These are phyloP conservation scores for Psilocybe sp. DNA, from an alignment of 768 basidiomycete species.

Conservation along the genomic window DNA sequence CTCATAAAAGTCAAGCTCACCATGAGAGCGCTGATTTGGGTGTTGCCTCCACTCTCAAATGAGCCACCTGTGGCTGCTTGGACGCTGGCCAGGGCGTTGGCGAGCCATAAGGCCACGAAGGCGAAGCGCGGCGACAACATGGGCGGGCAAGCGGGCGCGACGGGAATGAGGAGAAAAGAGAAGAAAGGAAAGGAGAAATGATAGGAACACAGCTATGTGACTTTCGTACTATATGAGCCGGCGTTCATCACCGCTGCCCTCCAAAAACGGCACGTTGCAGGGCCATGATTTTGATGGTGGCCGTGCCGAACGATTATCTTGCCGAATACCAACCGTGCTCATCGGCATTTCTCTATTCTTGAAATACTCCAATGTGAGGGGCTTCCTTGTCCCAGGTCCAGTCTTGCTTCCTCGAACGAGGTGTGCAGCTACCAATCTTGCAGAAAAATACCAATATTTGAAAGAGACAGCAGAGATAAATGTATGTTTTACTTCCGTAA, in stretches of 20 bases:
- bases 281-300: no score
- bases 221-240: slow-evolving; percentile 2
- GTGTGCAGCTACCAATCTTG: no score
- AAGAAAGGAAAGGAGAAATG: slow-evolving; percentile 7
- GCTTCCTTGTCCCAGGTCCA: no score
- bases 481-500: no score
- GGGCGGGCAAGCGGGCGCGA: slow-evolving; percentile 1
- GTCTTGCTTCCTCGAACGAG: no score
- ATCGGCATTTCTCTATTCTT: no score
- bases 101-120: slow-evolving; percentile 45
- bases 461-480: no score
- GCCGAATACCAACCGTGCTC: no score
- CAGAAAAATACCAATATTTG: no score
- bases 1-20: slow-evolving; percentile 17
- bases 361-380: no score
- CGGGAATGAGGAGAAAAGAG: neutral
- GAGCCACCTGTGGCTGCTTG: slow-evolving; percentile 38
- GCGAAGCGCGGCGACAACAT: slow-evolving; percentile 24
- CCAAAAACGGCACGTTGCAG: no score
- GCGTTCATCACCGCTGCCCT: neutral
- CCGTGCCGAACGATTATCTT: no score
- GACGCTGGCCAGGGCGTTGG: slow-evolving; percentile 27
- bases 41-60: slow-evolving; percentile 42
- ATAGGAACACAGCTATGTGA: neutral
- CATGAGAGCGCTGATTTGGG: slow-evolving; percentile 51